Evolutionary conservation across 805 yeast genomes (phyloP).

Genomic region (Candida berthetii): DNA sequence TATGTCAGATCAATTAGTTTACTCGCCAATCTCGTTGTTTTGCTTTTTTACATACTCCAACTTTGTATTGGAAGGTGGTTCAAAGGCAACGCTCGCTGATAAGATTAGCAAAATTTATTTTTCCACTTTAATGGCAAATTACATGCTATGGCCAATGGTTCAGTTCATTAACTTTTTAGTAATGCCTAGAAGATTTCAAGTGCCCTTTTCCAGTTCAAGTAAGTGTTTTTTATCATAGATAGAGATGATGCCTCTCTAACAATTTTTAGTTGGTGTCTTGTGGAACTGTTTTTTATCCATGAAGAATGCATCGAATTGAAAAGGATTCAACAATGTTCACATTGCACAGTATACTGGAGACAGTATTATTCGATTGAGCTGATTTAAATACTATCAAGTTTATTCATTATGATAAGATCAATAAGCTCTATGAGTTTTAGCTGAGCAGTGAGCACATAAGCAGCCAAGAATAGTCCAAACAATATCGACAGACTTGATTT

Average conservation of each 20-base stretch:
- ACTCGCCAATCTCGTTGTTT: constrained; percentile 79
- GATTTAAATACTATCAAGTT: too few relatives aligned
- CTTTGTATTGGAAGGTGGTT: constrained; percentile 71
- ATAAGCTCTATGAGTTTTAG: too few relatives aligned
- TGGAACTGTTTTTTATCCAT: constrained; percentile 94
- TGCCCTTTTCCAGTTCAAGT: constrained; percentile 79
- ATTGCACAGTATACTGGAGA: too few relatives aligned
- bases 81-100: constrained; percentile 50
- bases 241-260: too few relatives aligned
- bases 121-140: constrained; percentile 61
- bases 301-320: constrained; percentile 48
- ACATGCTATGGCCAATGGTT: constrained; percentile 77
- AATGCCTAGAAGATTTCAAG: constrained; percentile 71
- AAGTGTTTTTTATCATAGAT: constrained; percentile 75
- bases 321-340: too few relatives aligned
- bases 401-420: too few relatives aligned
- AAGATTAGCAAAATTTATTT: constrained; percentile 66
- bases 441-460: too few relatives aligned
- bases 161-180: constrained; percentile 70
- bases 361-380: too few relatives aligned
- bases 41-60: constrained; percentile 83
- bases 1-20: constrained; percentile 82
- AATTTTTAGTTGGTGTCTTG: constrained; percentile 60
- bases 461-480: too few relatives aligned
- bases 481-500: too few relatives aligned